Base-by-base conservation (phyloP, 2,329 filamentous ascomycete species). In the Phialemoniopsis sp. region DNA sequence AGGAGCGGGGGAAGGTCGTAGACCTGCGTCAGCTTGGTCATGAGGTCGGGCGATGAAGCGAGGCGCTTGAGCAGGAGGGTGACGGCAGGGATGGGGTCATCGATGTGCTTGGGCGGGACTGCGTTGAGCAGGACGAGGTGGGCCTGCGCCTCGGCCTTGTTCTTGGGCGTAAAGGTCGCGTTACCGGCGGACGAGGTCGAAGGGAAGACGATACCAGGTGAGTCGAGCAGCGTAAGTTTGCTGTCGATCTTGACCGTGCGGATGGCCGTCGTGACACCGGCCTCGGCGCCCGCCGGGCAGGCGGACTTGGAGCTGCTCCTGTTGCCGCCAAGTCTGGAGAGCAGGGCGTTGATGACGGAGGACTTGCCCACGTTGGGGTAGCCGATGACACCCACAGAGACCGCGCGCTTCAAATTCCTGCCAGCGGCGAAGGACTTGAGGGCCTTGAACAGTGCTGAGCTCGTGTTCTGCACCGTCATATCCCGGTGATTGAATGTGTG, bases 361-460 rank as follows among this genome's bases (percentile, higher is more conserved):
- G 89, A 95, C 71, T 96, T 96, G 59, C 90, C 90, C 43, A 95
- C 90, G 60, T 96, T 96, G 53, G 90, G 90, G 62, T 95, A 96
- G 19, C 90, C 90, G 52, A 96, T 94, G 46, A 96, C 87, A 48
- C 90, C 90, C 44, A 96, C 90, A 15, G 87, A 90, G 53, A 95
- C 81, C 38, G 89, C 85, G 40, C 90, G 85, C 73, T 95, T 95
- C 50, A 96, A 71, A 59, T 94, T 84, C 53, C 87, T 86, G 44
- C 78, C 78, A 42, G 87, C 84, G 9, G 90, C 87, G 57, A 87
- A 96, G 32, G 87, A 84, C 72, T 96, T 96, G 45, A 96, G 78
- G 1, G 90, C 87, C 53, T 84, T 87, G 72, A 96, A 89, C 9
- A 96, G 78, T 0, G 88, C 82, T 38, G 86, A 76, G 5, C 89